Percentiles rank a stretch among this genome's conserved stretches.
These are phyloP conservation scores for Botrytis paeoniae DNA, from an alignment of 2,329 filamentous ascomycete species.

Conservation along the genomic window DNA sequence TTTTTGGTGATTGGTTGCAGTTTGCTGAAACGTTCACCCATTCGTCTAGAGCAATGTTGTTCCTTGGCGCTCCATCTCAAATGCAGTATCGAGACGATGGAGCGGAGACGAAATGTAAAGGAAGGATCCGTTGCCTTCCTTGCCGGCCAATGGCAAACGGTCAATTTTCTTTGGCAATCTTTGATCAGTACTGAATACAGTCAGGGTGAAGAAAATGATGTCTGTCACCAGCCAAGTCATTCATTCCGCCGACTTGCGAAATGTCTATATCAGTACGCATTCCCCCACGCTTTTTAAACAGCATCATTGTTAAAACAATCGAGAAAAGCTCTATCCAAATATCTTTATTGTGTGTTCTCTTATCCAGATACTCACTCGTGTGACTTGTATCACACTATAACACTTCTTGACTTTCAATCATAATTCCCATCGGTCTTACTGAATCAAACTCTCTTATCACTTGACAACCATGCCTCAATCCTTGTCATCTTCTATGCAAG, in stretches of 20 bases:
- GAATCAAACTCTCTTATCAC: neutral
- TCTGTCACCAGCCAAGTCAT: neutral
- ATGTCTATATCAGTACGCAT: neutral
- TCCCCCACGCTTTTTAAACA: neutral
- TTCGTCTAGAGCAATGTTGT: neutral
- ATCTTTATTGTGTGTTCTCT: neutral
- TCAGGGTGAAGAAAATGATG: neutral
- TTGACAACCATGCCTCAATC: slow-evolving; percentile 15
- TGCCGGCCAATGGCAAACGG: neutral
- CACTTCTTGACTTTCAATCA: neutral
- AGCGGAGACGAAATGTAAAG: neutral
- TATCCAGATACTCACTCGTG: neutral
- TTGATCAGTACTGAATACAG: neutral
- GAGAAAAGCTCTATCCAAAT: neutral
- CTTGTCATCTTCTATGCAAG: slow-evolving; percentile 18
- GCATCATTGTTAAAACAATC: neutral
- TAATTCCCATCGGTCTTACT: neutral
- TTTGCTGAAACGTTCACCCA: neutral
- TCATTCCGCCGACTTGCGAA: neutral
- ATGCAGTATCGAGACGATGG: slow-evolving; percentile 1
- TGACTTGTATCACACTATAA: neutral
- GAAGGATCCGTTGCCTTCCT: neutral
- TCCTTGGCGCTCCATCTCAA: neutral
- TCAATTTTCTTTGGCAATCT: neutral
- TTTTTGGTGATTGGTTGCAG: neutral